Evolutionary conservation across 1,139 yeast species (phyloP).

Genomic region (Taphrina flavorubra): DNA sequence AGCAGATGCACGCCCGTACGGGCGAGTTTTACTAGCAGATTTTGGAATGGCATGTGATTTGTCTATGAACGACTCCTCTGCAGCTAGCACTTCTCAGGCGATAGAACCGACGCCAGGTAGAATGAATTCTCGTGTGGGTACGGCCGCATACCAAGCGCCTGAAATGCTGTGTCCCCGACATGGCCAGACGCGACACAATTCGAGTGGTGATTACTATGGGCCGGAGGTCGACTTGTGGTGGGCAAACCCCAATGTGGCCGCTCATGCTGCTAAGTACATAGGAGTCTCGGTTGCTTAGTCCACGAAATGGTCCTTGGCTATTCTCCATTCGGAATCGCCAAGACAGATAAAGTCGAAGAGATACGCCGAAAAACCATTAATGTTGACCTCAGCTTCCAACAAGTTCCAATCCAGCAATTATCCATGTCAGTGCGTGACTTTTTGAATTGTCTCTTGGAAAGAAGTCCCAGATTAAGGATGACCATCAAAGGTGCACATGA

Average conservation of each 20-base stretch:
- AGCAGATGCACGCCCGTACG: constrained; percentile 58
- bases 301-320: constrained; percentile 34
- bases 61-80: constrained; percentile 50
- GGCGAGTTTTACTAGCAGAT: constrained; percentile 65
- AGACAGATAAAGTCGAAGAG: constrained; percentile 19
- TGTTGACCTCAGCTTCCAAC: constrained; percentile 12
- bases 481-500: constrained; percentile 53
- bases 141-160: constrained; percentile 42
- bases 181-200: not conserved
- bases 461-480: constrained; percentile 54
- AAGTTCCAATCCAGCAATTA: not conserved
- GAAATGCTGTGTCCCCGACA: constrained; percentile 36
- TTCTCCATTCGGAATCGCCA: constrained; percentile 21
- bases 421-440: constrained; percentile 51
- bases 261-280: not conserved
- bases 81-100: constrained; percentile 66
- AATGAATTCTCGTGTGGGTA: constrained; percentile 28
- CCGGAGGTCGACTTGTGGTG: constrained; percentile 73
- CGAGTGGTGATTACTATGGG: constrained; percentile 52
- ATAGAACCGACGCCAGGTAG: constrained; percentile 47
- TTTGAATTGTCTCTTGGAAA: constrained; percentile 55
- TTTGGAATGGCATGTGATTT: constrained; percentile 66
- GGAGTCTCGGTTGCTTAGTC: constrained; percentile 27
- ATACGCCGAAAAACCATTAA: not conserved
- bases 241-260: not conserved